Evolutionary conservation across 305 asterid species (phyloP), one percentile per base, ranked within the genome.

Genomic region (Fraxinus baroniana): DNA sequence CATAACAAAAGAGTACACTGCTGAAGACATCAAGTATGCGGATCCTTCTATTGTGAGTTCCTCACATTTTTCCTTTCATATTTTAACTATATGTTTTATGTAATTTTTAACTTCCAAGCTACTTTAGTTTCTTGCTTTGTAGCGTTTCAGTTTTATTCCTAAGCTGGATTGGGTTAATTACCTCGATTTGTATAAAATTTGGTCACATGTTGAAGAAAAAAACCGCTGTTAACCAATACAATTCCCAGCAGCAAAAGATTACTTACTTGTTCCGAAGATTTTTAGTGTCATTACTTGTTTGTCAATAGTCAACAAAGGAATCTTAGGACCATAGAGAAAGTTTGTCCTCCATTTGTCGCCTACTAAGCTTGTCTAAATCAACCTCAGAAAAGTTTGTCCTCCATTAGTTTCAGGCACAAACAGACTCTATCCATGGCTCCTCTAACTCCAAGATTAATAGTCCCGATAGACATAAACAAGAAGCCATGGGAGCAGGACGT

Each of bases 401-500:
- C 18, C n/a, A 13, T 46, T 66, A 66, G 74, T 18, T 66, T 83
- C 22, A 17, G 8, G 79, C 52, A 35, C 30, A 44, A 46, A 64
- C 64, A 20, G 35, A 18, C 35, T 18, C 52, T 24, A 62, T 17
- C 9, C 28, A 90, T 90, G 90, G 88, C 86, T 82, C 90, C 89
- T 89, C 85, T 90, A 81, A 93, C 95, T 79, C 95, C 95, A 87
- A 92, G 80, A 84, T 82, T 89, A 74, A 80, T 91, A 33, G 85
- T 90, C 77, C 88, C 95, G 7, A 76, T 93, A 85, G 98, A 96
- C 89, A 83, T 91, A 71, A 89, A 88, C 86, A 89, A 88, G 87
- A 91, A 88, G 89, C 91, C 99, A 83, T 84, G 92, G 91, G 89
- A 91, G 85, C 99, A 95, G 85, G 85, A 79, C 77, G 84, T 85